Base-by-base conservation (phyloP, 371 early-diverging fungal genomes). In the Parasitella parasitica region DNA sequence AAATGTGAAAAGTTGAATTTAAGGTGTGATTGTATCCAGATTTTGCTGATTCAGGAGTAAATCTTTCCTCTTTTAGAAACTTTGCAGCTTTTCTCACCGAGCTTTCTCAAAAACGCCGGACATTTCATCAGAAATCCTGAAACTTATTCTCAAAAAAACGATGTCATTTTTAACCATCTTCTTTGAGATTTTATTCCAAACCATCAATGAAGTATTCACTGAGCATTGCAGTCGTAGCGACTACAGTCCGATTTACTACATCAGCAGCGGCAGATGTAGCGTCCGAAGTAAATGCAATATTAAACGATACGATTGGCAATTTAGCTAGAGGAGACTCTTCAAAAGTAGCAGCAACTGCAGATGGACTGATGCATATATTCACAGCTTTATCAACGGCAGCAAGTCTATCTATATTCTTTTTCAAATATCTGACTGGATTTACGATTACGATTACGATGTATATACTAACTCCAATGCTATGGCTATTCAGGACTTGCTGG, bases 371-470 rank as follows among this genome's bases (percentile, higher is more conserved):
- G n/a, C 62, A 57, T 12, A 36, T 62, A 22, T 37, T 62, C n/a
- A 53, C 43, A 15, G 35, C 61, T 3, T 22, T 67, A 2, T 20
- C 18, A 12, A 53, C 53, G 43, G 65, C 65, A 27, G 49, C 50
- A 16, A 46, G 35, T 9, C 22, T 69, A 16, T 48, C 70, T 0
- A 49, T 53, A 27, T 18, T 22, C 15, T 65, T 69, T 28, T 64
- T 69, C 34, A 36, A 60, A 6, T 35, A 11, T 3, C 15, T 69
- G 1, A 58, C 65, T 27, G 26, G 22, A 7, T 61, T 57, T 30
- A 6, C 58, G 1, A 57, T 32, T n/a, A 51, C 11, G 16, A 38
- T 48, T 6, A 39, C 22, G 2, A 18, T 26, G 11, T 27, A 41
- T 22, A 2, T 59, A 18, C 1, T 49, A 16, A 52, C 43, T 0